Evolutionary conservation across 2,329 filamentous ascomycete genomes (phyloP).

Genomic region (Trichoderma semiorbis): DNA sequence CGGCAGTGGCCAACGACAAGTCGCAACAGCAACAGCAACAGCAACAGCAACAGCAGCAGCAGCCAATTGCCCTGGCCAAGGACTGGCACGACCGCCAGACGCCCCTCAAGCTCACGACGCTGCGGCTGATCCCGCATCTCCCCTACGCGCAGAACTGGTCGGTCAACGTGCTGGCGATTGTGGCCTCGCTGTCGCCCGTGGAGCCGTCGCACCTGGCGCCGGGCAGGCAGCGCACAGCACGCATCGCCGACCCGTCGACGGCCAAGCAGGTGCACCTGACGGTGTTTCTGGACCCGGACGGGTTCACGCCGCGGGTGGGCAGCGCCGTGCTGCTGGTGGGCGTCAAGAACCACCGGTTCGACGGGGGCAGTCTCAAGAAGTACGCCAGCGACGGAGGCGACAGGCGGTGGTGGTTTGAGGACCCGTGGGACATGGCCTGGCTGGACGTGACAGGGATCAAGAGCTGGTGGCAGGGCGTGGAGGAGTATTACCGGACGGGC

Average conservation of each 20-base stretch:
- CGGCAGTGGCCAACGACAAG: background rate
- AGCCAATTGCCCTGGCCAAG: constrained; percentile 38
- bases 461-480: constrained; percentile 42
- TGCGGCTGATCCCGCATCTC: constrained; percentile 48
- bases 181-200: constrained; percentile 45
- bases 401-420: constrained; percentile 49
- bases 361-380: constrained; percentile 45
- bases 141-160: constrained; percentile 58
- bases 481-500: constrained; percentile 8
- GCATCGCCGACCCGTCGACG: constrained; percentile 50
- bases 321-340: constrained; percentile 50
- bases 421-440: constrained; percentile 46
- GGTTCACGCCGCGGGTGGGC: constrained; percentile 46
- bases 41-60: constrained; percentile 20
- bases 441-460: constrained; percentile 46
- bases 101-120: constrained; percentile 50
- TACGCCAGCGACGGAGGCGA: constrained; percentile 39
- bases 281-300: constrained; percentile 51
- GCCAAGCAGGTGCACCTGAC: constrained; percentile 51
- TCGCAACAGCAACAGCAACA: background rate
- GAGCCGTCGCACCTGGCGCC: constrained; percentile 50
- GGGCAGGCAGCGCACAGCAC: constrained; percentile 48
- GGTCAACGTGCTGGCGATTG: constrained; percentile 52
- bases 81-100: constrained; percentile 40
- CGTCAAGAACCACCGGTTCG: constrained; percentile 56